Base-by-base conservation (phyloP, 2,329 filamentous ascomycete genomes). In the Pseudodiploospora longispora region DNA sequence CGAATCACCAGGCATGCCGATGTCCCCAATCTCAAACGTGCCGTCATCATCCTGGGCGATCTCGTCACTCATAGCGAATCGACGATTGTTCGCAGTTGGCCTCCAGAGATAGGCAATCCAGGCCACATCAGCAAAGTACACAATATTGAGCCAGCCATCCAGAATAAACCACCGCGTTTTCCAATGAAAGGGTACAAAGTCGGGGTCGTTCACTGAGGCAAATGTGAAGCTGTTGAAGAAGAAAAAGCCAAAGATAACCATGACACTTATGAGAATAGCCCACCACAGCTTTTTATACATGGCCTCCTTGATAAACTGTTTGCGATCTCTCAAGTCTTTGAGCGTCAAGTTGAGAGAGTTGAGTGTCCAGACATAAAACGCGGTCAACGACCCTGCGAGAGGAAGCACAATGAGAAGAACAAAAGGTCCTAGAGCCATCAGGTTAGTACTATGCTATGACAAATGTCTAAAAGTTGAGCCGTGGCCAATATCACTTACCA, bases 231-330 rank as follows among this genome's bases (percentile, higher is more conserved):
- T 94, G 72, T 96, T 97, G 72, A 97, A 83, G 72, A 98, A 97
- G 74, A 98, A 96, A 71, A 98, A 98, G 46, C 76, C 89, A 56
- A 98, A 98, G 55, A 97, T 96, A 55, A 97, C 87, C 40, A 97
- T 70, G 60, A 98, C 95, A 62, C 86, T 95, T 51, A 80, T 74
- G 38, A 98, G 74, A 48, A 98, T 95, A 63, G 88, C 91, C 90
- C 90, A 98, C 90, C 94, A 98, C 10, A 98, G 80, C 64, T 94
- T 95, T 69, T 86, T 90, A 69, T 97, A 98, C 94, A 98, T 98
- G 66, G 79, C 67, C 39, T 90, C 88, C 63, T 98, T 98, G 56
- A 85, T 83, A 56, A 86, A 84, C 67, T 98, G 93, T 67, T 95
- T 96, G 52, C 93, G 83, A 58, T 95, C 87, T 44, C 85, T 77